Base-by-base conservation (phyloP, 805 yeast species). In the Barnettozyma populi region DNA sequence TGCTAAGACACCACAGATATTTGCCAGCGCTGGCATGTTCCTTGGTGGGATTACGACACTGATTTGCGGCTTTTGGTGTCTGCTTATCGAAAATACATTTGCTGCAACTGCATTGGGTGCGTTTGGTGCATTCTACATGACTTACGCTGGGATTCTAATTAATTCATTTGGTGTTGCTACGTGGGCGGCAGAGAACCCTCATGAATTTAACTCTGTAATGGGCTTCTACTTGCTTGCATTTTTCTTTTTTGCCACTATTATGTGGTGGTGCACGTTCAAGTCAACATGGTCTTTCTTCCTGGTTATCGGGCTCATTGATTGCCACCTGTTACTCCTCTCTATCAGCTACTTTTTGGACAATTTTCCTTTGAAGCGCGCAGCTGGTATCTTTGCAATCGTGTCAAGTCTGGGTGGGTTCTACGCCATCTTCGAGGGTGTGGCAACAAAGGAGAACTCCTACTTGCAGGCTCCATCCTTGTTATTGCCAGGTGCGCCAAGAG, bases 51-150 rank as follows among this genome's bases (percentile, higher is more conserved):
- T 71, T 4, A 74, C 71, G 29, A 77, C 76, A 59, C 57, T 75
- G 4, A 64, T 76, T 36, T 74, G 75, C 35, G 84, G 84, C 3
- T 54, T 76, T 9, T 71, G 79, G 70, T 78, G 79, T 55, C 59
- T 78, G 43, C 52, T 71, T 18, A 57, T 72, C 35, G 80, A 80
- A 42, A 78, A 77, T 60, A 74, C 80, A 1, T 79, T 80, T 72
- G 83, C 79, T 21, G 74, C 73, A 35, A 72, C 79, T 39, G 76
- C 79, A 1, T 69, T 79, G 44, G 63, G 71, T 24, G 71, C 74
- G 59, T 79, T 72, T 63, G 83, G 82, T 21, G 76, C 79, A 1
- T 79, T 78, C 58, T 79, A 80, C 76, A 62, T 74, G 45, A 66
- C 75, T 4, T 78, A 69, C 56, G 76, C 76, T 3, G 72, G 74